Conservation (phyloP, 164 flowering plant species). For the Piper betle region DNA sequence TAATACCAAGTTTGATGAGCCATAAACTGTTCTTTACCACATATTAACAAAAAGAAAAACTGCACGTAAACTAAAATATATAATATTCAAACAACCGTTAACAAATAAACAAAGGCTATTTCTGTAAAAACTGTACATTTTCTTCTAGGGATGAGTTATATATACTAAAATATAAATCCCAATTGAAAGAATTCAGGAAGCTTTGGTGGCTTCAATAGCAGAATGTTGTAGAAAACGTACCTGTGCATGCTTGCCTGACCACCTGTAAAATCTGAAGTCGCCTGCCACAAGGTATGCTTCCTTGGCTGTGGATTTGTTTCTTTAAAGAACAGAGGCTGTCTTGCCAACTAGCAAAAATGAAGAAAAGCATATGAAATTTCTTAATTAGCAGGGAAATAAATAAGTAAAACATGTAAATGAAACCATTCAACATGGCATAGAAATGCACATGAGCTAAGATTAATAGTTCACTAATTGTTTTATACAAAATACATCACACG, state of each 20-base stretch:
- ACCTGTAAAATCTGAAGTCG: constrained; percentile 66
- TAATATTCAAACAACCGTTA: too few species aligned
- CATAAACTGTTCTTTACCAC: too few species aligned
- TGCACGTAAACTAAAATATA: too few species aligned
- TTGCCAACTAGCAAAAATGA: constrained; percentile 31
- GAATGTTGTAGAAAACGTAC: constrained; percentile 13
- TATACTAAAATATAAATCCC: background rate
- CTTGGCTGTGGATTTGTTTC: constrained; percentile 88
- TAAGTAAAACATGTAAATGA: background rate
- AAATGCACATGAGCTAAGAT: too few species aligned
- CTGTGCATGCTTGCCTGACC: constrained; percentile 60
- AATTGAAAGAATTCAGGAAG: background rate
- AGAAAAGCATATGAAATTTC: too few species aligned
- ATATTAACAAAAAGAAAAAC: too few species aligned
- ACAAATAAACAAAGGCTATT: constrained; percentile 54
- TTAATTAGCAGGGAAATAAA: constrained; percentile 6
- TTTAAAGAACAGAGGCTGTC: constrained; percentile 67
- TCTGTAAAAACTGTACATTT: background rate
- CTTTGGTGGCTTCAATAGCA: background rate
- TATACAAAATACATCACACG: constrained; percentile 34
- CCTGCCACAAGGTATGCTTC: constrained; percentile 83
- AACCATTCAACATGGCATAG: background rate
- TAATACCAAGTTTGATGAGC: too few species aligned
- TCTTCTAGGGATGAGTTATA: constrained; percentile 12
- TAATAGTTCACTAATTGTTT: too few species aligned